phyloP scores from a whole-genome alignment of 2,329 filamentous ascomycete genomes.

The Xylaria hypoxylon region DNA sequence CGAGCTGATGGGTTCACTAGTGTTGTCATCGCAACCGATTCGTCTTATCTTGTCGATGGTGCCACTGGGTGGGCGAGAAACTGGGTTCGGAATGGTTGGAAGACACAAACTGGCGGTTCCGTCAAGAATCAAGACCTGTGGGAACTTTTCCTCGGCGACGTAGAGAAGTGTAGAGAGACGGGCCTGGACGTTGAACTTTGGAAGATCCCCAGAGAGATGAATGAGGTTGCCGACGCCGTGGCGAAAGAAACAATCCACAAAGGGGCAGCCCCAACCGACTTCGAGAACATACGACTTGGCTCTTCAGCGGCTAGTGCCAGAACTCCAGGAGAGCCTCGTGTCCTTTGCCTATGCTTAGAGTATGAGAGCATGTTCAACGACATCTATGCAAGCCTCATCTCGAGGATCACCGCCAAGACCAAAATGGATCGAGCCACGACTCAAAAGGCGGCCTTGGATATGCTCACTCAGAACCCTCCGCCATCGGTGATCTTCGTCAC shows the following conservation, averaged over 20 bases:
- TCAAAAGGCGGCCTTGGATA: constrained; percentile 31
- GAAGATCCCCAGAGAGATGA: constrained; percentile 57
- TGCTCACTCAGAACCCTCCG: constrained; percentile 32
- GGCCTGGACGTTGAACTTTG: constrained; percentile 57
- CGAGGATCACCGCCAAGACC: constrained; percentile 32
- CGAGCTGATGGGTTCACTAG: constrained; percentile 52
- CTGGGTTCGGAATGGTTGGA: constrained; percentile 62
- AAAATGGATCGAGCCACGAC: constrained; percentile 35
- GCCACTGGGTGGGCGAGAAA: constrained; percentile 55
- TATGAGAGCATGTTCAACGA: constrained; percentile 34
- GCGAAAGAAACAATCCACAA: constrained; percentile 51
- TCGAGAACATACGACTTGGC: constrained; percentile 19
- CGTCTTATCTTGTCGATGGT: constrained; percentile 61
- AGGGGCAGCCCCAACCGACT: constrained; percentile 26
- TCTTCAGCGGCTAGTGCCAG: constrained; percentile 22
- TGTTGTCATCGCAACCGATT: constrained; percentile 65
- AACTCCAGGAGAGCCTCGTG: constrained; percentile 18
- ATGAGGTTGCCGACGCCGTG: constrained; percentile 49
- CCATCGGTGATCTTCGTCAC: constrained; percentile 31
- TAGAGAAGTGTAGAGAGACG: constrained; percentile 50
- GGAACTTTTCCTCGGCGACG: constrained; percentile 57
- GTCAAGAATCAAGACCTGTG: constrained; percentile 65
- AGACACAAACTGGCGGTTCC: constrained; percentile 44
- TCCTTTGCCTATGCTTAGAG: constrained; percentile 36
- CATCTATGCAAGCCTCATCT: constrained; percentile 30